Evolutionary conservation across 140 eudicot genomes (phyloP), one percentile per base, ranked within the genome.

Genomic region (Cichorium intybus): DNA sequence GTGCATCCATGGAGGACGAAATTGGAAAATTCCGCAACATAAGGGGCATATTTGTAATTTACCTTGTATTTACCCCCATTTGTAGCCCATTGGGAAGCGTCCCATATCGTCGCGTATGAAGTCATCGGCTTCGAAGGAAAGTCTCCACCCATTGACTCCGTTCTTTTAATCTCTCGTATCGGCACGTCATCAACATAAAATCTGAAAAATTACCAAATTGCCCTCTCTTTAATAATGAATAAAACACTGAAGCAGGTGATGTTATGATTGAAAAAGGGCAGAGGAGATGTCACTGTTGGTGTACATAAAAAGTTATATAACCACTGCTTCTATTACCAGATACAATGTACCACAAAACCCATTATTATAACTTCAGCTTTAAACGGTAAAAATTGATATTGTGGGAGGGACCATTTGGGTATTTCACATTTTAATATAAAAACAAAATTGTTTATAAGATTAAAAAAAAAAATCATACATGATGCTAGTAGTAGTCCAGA

Each of bases 61-160:
- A 88, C 96, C 76, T 70, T 85, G 81, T 92, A 87, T 57, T 73
- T 79, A 34, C 98, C 98, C 23, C 98, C 98, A 75, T 88, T 92
- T 39, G 98, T 92, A 11, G 98, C 98, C 98, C 98, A 92, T 47
- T 72, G 74, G 3, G 98, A 92, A 14, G 89, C 98, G 71, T 92
- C 98, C 98, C 98, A 92, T 82, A 92, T 92, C 14, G 98, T 92
- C 21, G 98, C 89, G 41, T 85, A 85, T 49, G 88, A 24, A 34
- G 95, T 78, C 98, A 92, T 92, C 15, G 96, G 96, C 57, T 92
- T 92, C 10, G 98, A 81, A 11, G 98, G 98, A 67, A 83, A 92
- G 71, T 85, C 95, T 71, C 87, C 89, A 15, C 87, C 91, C 95
- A 92, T 87, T 64, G 95, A 66, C 66, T 67, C 82, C 45, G 84